Conservation (phyloP, 257 asterid species). For the Solanum appendiculatum region DNA sequence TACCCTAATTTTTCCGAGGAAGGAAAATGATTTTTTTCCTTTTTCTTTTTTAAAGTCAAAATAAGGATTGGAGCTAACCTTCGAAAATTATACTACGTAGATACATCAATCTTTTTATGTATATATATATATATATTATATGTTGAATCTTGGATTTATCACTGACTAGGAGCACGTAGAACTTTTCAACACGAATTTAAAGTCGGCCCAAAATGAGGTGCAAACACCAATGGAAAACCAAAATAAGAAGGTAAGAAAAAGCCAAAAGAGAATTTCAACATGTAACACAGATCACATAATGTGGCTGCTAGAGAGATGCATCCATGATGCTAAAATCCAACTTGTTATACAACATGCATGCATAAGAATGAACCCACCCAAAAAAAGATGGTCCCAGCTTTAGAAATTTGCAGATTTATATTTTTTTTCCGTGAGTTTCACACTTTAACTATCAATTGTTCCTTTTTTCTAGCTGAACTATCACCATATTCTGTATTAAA, state of each 20-base stretch:
- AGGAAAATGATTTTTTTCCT: background rate
- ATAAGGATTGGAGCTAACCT: background rate
- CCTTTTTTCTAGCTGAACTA: background rate
- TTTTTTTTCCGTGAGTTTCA: background rate
- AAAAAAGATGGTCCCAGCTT: background rate
- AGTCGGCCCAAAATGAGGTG: background rate
- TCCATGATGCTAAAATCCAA: background rate
- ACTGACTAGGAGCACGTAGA: fast-evolving
- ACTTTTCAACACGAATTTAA: background rate
- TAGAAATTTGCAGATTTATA: background rate
- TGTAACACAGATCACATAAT: background rate
- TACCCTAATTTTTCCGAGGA: background rate
- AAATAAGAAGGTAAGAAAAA: background rate
- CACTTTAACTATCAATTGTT: too few relatives aligned
- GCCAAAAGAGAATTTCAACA: background rate
- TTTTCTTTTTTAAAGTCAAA: background rate
- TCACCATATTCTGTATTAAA: background rate
- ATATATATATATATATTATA: background rate
- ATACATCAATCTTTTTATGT: background rate
- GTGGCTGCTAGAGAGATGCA: background rate
- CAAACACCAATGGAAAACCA: background rate
- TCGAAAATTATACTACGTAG: background rate
- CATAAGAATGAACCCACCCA: background rate
- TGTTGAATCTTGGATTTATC: background rate
- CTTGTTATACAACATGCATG: background rate